Percentiles rank a stretch among this genome's conserved stretches.
Conservation (phyloP, 768 basidiomycete species). For the Naganishia vaughanmartiniae region DNA sequence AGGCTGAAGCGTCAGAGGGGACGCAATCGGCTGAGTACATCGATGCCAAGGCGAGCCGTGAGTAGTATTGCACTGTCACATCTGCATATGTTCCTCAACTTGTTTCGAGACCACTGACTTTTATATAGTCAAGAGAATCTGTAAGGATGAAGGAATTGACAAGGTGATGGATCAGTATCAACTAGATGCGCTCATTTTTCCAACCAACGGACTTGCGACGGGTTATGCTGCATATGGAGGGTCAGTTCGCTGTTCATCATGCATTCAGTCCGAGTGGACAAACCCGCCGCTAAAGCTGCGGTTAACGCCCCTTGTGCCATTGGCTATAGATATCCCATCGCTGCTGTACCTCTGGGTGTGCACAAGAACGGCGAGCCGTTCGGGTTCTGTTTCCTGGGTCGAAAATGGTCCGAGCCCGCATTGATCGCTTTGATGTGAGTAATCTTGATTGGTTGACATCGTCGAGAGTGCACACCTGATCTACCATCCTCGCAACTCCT, state of each 20-base stretch:
- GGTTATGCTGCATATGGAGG: neutral
- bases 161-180: neutral
- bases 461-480: no score
- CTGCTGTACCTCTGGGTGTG: conserved; percentile 5
- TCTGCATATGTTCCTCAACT: no score
- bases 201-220: neutral
- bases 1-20: neutral
- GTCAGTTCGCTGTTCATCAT: neutral
- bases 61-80: neutral
- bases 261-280: no score
- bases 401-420: conserved; percentile 5
- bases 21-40: neutral
- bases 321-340: neutral
- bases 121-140: neutral
- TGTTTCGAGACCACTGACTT: neutral
- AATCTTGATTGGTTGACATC: no score
- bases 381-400: conserved; percentile 5
- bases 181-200: neutral
- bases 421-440: conserved; percentile 16
- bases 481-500: neutral
- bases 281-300: neutral
- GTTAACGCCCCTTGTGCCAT: neutral
- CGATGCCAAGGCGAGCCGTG: neutral
- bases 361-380: conserved; percentile 11
- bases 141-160: neutral